Base-by-base conservation (phyloP, 1,284 basidiomycete genomes). In the Cutaneotrichosporon sp. region DNA sequence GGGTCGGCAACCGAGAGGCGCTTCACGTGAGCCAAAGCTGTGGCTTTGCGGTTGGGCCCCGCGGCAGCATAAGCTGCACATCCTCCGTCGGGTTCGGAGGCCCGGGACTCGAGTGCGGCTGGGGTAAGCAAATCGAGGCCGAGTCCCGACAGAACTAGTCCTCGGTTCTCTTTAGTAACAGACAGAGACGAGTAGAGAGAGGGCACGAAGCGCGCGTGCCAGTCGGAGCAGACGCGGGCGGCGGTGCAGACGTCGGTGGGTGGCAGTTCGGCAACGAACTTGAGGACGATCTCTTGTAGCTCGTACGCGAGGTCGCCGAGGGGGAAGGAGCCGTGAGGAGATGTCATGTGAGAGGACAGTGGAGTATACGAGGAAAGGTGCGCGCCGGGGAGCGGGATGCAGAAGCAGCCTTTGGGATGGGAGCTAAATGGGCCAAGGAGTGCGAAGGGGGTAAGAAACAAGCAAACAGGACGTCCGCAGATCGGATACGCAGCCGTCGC, bases 101-200 rank as follows among this genome's bases (percentile, higher is more conserved):
- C 52, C 35, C 48, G 57, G 7, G 53, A 43, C 42, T 59, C 53
- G 45, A 59, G 47, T 3, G 46, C 51, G 5, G 48, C 27, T 10
- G 57, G 50, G 3, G 50, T 52, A 19, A 55, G 48, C 20, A 26
- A 50, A 46, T 55, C 53, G 31, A 59, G 44, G 1, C 57, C 57
- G 4, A 59, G 51, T 2, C 53, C 57, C n/a, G 22, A 19, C 16
- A 59, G 31, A 10, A 59, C 26, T 3, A 11, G 24, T 10, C 35
- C 44, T 16, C 57, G 47, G 53, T 50, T 53, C 3, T 16, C 37
- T 24, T 51, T 51, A 25, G 3, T 26, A 8, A 59, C n/a, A 1
- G 37, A 31, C 31, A 59, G 4, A n/a, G 44, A 38, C 2, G 33
- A 17, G 35, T 59, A 59, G 19, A 59, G 53, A 2, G 11, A 10